Conservation (phyloP, 2,329 filamentous ascomycete species). For the Aureobasidium sp. region DNA sequence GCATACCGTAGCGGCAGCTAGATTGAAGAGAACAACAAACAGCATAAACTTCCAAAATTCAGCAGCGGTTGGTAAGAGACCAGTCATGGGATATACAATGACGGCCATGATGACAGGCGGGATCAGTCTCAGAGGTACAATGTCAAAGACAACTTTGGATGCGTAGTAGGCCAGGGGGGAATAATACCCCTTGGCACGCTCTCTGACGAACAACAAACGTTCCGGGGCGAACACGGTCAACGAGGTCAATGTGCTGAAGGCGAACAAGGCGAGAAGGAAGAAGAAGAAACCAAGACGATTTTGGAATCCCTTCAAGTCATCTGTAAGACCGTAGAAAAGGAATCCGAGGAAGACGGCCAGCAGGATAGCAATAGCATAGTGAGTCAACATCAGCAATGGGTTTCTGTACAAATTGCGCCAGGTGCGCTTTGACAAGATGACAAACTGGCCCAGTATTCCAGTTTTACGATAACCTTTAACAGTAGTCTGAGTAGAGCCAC, state of each 20-base stretch:
- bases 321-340: slow-evolving; percentile 91
- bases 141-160: slow-evolving; percentile 96
- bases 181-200: slow-evolving; percentile 96
- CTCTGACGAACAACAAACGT: slow-evolving; percentile 81
- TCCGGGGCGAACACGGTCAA: slow-evolving; percentile 90
- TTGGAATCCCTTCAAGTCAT: slow-evolving; percentile 95
- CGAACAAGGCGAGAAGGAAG: slow-evolving; percentile 90
- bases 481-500: slow-evolving; percentile 39
- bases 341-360: slow-evolving; percentile 91
- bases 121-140: slow-evolving; percentile 86
- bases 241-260: slow-evolving; percentile 91
- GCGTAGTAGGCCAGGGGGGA: slow-evolving; percentile 88
- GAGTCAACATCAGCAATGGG: slow-evolving; percentile 95
- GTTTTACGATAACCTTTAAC: slow-evolving; percentile 78
- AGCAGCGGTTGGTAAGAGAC: slow-evolving; percentile 69
- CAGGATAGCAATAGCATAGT: slow-evolving; percentile 94
- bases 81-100: slow-evolving; percentile 97
- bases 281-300: slow-evolving; percentile 96
- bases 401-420: slow-evolving; percentile 98
- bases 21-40: slow-evolving; percentile 89
- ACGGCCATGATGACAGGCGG: slow-evolving; percentile 91
- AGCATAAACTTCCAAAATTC: slow-evolving; percentile 90
- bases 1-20: slow-evolving; percentile 87
- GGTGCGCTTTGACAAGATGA: slow-evolving; percentile 81
- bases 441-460: slow-evolving; percentile 72